Base-by-base conservation (phyloP, 768 basidiomycete species). In the Scleroderma citrinum region DNA sequence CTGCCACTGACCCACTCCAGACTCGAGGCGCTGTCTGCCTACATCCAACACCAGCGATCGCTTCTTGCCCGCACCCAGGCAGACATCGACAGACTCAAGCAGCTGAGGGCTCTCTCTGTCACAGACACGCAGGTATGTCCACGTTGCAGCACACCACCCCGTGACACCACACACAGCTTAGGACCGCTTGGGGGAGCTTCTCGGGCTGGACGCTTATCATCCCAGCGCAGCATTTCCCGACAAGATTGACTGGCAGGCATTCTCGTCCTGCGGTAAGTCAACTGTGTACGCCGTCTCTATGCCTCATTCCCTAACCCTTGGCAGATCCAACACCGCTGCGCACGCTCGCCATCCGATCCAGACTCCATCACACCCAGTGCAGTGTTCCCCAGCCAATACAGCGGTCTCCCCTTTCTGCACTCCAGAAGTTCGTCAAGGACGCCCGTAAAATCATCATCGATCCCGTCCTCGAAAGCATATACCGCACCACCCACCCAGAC, bases 221-320 rank as follows among this genome's bases (percentile, higher is more conserved):
- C 68, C 77, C 2, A 56, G 60, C 1, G 58, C 78, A 5, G 55
- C 55, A 44, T 58, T 64, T 30, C 78, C 80, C 3, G 61, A 73
- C 49, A 71, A 72, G 29, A 69, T 88, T 40, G 71, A 87, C 54
- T 90, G 87, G 87, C 63, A 73, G 11, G 57, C 76, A 1, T 87
- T 81, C 59, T 69, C 73, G 10, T 69, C 71, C 6, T 69, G 71
- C 56, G 85, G 86, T 87, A 59, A 44, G 71, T 62, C 32, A 26
- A 16, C 31, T 34, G 30, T n/a, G n/a, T n/a, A n/a, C 36, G 14
- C 17, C 8, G 34, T 21, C 37, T 23, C 6, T 13, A 7, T 29
- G 8, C 21, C 30, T 19, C 30, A 44, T 56, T 14, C 45, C 50
- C 36, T 47, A 12, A 42, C 16, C 14, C 23, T 46, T 45, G 31